Conservation (phyloP, 768 basidiomycete genomes). For the Daedaleopsis sinensis region DNA sequence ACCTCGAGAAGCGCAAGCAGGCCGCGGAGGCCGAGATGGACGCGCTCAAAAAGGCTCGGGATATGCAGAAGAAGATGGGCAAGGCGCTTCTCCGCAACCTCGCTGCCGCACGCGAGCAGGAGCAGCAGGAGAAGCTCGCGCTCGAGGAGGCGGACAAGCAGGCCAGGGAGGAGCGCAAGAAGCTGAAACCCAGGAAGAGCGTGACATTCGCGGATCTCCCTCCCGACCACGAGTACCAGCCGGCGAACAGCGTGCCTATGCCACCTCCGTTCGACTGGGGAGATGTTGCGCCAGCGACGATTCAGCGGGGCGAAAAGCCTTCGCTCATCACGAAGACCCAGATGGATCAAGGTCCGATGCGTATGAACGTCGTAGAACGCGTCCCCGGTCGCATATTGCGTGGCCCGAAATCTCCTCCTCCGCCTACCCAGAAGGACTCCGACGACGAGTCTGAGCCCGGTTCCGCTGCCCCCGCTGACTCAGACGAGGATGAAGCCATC, state of each 20-base stretch:
- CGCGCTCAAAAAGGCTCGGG: conserved; percentile 39
- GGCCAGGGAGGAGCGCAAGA: conserved; percentile 30
- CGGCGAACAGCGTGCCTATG: conserved; percentile 20
- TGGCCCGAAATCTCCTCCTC: conserved; percentile 23
- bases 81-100: conserved; percentile 58
- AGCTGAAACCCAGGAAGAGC: conserved; percentile 54
- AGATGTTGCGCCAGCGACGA: conserved; percentile 53
- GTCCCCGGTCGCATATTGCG: conserved; percentile 37
- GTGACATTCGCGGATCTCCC: conserved; percentile 64
- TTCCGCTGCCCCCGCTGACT: conserved; percentile 33
- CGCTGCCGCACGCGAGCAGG: conserved; percentile 42
- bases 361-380: conserved; percentile 70
- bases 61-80: conserved; percentile 81
- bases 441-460: conserved; percentile 66
- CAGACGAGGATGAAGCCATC: conserved; percentile 34
- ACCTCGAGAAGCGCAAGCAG: conserved; percentile 53
- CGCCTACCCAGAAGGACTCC: conserved; percentile 47
- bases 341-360: conserved; percentile 56
- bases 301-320: conserved; percentile 42
- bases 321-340: conserved; percentile 35
- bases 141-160: conserved; percentile 33
- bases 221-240: conserved; percentile 28
- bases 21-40: conserved; percentile 46
- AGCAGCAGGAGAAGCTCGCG: conserved; percentile 36
- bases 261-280: conserved; percentile 46